Conservation (phyloP, 2,329 filamentous ascomycete species). For the Parasarocladium wereldwijsianum region DNA sequence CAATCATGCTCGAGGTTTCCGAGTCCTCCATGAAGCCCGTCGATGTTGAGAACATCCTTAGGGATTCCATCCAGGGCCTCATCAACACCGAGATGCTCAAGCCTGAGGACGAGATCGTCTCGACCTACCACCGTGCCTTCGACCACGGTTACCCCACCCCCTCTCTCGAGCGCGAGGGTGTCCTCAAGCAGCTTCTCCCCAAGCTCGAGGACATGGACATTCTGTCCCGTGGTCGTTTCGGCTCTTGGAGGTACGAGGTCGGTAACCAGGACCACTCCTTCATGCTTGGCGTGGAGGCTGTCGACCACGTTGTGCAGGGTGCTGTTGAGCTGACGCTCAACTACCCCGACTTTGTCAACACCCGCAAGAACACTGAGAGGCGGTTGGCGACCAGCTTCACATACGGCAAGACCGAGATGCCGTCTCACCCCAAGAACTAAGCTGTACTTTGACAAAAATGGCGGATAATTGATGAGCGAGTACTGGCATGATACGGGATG, state of each 20-base stretch:
- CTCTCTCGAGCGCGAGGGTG: conserved; percentile 84
- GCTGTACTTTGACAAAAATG: too few species aligned
- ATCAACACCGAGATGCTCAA: conserved; percentile 97
- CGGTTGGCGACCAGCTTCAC: conserved; percentile 29
- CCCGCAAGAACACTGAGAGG: conserved; percentile 42
- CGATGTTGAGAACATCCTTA: conserved; percentile 68
- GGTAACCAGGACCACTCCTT: conserved; percentile 97
- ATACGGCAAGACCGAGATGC: conserved; percentile 19
- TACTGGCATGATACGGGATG: too few species aligned
- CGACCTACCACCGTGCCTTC: conserved; percentile 94
- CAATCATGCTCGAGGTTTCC: conserved; percentile 97
- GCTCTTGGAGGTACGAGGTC: conserved; percentile 93
- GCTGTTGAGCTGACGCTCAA: conserved; percentile 86
- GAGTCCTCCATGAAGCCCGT: conserved; percentile 94
- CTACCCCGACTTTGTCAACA: conserved; percentile 93
- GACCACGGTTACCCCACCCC: conserved; percentile 98
- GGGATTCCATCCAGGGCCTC: conserved; percentile 87
- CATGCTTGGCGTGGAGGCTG: conserved; percentile 91
- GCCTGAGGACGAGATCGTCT: conserved; percentile 85
- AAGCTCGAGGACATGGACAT: conserved; percentile 86
- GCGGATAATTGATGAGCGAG: too few species aligned
- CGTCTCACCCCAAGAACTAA: too few species aligned
- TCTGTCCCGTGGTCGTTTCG: conserved; percentile 90
- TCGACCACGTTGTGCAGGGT: conserved; percentile 78
- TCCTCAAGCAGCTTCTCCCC: conserved; percentile 82